Evolutionary conservation across 73 alveolate species (phyloP).

Genomic region (Paramecium octaurelia): DNA sequence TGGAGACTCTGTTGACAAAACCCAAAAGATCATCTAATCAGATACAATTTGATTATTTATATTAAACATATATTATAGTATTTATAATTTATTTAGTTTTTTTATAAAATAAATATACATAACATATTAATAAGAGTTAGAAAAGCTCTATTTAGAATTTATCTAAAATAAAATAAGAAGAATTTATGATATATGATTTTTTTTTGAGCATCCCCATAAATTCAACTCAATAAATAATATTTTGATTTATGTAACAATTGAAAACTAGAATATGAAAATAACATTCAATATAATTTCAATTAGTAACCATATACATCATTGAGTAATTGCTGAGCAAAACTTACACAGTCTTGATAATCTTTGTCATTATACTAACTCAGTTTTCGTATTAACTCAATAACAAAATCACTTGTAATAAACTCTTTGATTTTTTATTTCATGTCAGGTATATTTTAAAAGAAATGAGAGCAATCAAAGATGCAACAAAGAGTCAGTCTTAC

Average conservation of each 20-base stretch:
- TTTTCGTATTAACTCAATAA: not conserved
- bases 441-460: not conserved
- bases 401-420: not conserved
- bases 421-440: not conserved
- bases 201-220: no score
- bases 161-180: no score
- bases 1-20: slow-evolving; percentile 49
- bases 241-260: not conserved
- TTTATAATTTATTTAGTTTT: not conserved
- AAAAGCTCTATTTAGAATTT: no score
- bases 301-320: not conserved
- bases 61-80: not conserved
- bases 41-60: slow-evolving; percentile 30
- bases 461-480: not conserved
- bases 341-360: not conserved
- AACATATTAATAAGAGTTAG: not conserved
- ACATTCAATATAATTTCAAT: not conserved
- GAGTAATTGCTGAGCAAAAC: not conserved
- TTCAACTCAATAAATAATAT: no score
- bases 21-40: slow-evolving; percentile 12
- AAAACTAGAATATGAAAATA: not conserved
- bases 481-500: not conserved
- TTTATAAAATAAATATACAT: not conserved
- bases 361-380: not conserved
- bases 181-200: no score